Conservation (phyloP, 208 protist species). For the Leptomonas pyrrhocoris region DNA sequence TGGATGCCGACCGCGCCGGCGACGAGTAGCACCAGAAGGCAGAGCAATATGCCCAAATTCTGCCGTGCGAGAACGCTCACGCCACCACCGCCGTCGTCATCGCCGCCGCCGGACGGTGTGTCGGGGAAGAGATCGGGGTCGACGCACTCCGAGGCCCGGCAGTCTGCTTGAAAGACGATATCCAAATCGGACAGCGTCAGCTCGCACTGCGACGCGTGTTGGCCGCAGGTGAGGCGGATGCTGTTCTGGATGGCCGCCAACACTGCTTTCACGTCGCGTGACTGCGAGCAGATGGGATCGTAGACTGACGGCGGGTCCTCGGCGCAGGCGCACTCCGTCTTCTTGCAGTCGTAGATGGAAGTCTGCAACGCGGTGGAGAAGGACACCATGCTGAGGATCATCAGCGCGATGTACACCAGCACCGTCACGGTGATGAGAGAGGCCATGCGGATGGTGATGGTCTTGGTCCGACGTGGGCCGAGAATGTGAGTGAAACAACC, state of each 20-base stretch:
- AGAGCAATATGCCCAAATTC: constrained; percentile 33
- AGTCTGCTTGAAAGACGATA: constrained; percentile 72
- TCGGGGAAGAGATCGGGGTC: constrained; percentile 53
- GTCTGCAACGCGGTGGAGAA: constrained; percentile 7
- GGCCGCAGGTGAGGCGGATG: constrained; percentile 55
- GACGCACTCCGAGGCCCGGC: constrained; percentile 78
- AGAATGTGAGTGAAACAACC: constrained; percentile 45
- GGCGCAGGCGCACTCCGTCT: constrained; percentile 69
- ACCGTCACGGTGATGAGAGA: constrained; percentile 38
- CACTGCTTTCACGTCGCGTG: constrained; percentile 49
- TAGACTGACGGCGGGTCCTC: constrained; percentile 65
- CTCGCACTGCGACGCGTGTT: constrained; percentile 38
- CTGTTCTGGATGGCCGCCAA: constrained; percentile 65
- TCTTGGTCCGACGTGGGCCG: constrained; percentile 36
- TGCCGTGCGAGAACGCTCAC: constrained; percentile 14
- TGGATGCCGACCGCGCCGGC: constrained; percentile 37
- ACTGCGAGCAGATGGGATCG: constrained; percentile 69
- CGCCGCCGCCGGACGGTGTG: constrained; percentile 20
- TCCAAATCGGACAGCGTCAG: constrained; percentile 64
- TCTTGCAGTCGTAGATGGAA: constrained; percentile 67
- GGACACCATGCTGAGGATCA: constrained; percentile 66
- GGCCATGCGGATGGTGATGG: constrained; percentile 40
- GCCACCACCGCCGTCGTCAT: constrained; percentile 23
- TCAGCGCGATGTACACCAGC: constrained; percentile 60
- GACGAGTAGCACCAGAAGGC: constrained; percentile 37